These are phyloP conservation scores for Pythium dissimile DNA, from an alignment of 352 stramenopile genomes.

Conservation along the genomic window DNA sequence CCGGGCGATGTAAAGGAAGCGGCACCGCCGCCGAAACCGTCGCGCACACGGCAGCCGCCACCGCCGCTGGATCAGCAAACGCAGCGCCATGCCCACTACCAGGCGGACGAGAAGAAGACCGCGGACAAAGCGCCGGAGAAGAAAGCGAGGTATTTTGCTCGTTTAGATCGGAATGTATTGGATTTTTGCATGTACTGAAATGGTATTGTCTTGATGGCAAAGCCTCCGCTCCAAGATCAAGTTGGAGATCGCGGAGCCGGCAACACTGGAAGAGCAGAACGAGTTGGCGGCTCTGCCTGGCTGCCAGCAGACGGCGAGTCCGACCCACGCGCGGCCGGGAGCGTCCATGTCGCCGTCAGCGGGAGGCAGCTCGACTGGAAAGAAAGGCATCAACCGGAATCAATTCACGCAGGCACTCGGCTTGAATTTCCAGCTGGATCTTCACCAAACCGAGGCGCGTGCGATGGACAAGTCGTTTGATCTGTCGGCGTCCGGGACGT, in stretches of 20 bases:
- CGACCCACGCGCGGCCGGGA: slow-evolving; percentile 32
- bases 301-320: slow-evolving; percentile 40
- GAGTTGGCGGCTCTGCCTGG: slow-evolving; percentile 24
- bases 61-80: slow-evolving; percentile 11
- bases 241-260: slow-evolving; percentile 58
- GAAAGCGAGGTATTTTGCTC: slow-evolving; percentile 34
- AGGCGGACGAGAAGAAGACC: slow-evolving; percentile 30
- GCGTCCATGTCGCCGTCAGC: slow-evolving; percentile 30
- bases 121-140: slow-evolving; percentile 42
- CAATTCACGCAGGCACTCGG: slow-evolving; percentile 63
- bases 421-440: slow-evolving; percentile 65
- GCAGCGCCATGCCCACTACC: not conserved
- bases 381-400: slow-evolving; percentile 68
- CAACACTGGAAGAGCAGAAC: slow-evolving; percentile 27
- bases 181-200: not conserved
- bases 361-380: slow-evolving; percentile 38
- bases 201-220: not conserved
- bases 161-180: slow-evolving; percentile 1
- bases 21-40: slow-evolving; percentile 7
- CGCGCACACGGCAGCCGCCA: slow-evolving; percentile 7
- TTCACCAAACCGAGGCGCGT: slow-evolving; percentile 52
- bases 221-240: slow-evolving; percentile 65
- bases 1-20: slow-evolving; percentile 21
- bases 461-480: slow-evolving; percentile 75
- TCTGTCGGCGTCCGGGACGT: slow-evolving; percentile 75